These are phyloP conservation scores for barrel medic (Medicago truncatula) DNA, from an alignment of 306 rosid species.

Conservation along the genomic window MtrunA17r5.0-ANR NC_053048.1:53932501-53933000, in stretches of 20 bases:
- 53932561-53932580: too few species aligned
- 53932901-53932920: slow-evolving; percentile 44
- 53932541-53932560: too few species aligned
- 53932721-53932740: not conserved
- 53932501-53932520: too few species aligned
- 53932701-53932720: not conserved
- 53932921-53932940: slow-evolving; percentile 32
- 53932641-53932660: too few species aligned
- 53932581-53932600: too few species aligned
- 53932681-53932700: not conserved
- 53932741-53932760: not conserved
- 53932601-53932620: too few species aligned
- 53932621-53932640: too few species aligned
- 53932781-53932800: not conserved
- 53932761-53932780: not conserved
- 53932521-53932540: too few species aligned
- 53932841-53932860: slow-evolving; percentile 22
- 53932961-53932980: slow-evolving; percentile 51
- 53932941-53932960: slow-evolving; percentile 42
- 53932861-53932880: not conserved
- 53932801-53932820: not conserved
- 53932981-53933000: slow-evolving; percentile 45
- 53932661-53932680: too few species aligned
- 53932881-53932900: not conserved
- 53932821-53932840: slow-evolving; percentile 16